Evolutionary conservation across 352 stramenopile genomes (phyloP).

Genomic region (Globisporangium carolinianum): DNA sequence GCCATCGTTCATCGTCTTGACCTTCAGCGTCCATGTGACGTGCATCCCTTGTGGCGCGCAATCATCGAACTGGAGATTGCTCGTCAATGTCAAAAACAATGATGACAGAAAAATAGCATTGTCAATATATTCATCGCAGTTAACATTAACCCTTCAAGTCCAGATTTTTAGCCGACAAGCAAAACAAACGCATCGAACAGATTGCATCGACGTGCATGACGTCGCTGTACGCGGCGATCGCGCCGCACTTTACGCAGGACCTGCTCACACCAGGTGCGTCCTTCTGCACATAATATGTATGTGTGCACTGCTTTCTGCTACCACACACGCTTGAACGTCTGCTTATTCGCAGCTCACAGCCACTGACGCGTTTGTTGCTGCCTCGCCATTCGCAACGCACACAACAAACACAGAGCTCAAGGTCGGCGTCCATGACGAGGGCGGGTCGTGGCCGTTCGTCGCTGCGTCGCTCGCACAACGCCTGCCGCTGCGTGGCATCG

Average conservation of each 20-base stretch:
- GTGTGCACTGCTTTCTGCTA: no score
- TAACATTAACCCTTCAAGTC: no score
- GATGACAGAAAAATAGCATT: no score
- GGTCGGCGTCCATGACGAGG: slow-evolving; percentile 64
- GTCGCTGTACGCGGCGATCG: slow-evolving; percentile 63
- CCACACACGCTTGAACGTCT: neutral
- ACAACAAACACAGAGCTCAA: slow-evolving; percentile 27
- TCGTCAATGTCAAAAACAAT: neutral
- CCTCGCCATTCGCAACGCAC: no score
- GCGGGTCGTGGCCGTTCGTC: slow-evolving; percentile 80
- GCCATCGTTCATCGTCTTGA: no score
- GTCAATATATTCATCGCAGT: no score
- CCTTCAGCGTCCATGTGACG: no score
- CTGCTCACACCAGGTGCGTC: slow-evolving; percentile 39
- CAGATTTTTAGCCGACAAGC: no score
- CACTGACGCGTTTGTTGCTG: neutral
- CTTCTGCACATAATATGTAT: neutral
- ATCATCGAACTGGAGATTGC: neutral
- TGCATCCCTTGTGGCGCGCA: neutral
- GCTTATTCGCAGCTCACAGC: neutral
- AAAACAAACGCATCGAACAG: no score
- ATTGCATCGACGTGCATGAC: slow-evolving; percentile 20
- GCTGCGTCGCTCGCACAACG: slow-evolving; percentile 49
- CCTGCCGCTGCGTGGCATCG: slow-evolving; percentile 66
- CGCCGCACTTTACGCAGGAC: slow-evolving; percentile 65